These are phyloP conservation scores for Herpetomonas samuelpessoai DNA, from an alignment of 208 protist species.

Conservation along the genomic window DNA sequence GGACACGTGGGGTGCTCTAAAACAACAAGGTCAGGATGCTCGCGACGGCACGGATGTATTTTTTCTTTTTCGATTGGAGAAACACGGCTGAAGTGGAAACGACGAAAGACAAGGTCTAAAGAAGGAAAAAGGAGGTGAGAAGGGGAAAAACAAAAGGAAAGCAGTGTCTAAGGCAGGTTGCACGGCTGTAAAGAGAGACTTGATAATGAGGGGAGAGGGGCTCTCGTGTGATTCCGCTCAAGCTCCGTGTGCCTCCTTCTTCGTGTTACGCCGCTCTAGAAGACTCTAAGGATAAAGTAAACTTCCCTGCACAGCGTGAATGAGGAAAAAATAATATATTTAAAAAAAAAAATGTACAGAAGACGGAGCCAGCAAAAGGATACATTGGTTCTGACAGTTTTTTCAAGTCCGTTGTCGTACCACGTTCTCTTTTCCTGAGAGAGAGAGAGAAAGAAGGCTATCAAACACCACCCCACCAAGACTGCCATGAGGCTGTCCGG, in stretches of 20 bases:
- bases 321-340: neutral
- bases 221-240: no score
- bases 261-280: no score
- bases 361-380: conserved; percentile 6
- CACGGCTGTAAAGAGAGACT: no score
- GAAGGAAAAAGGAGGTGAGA: conserved; percentile 1
- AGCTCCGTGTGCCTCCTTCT: no score
- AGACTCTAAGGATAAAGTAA: conserved; percentile 1
- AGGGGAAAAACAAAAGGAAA: conserved; percentile 5
- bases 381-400: conserved; percentile 1
- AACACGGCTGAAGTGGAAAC: no score
- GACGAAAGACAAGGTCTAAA: neutral
- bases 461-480: no score
- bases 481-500: no score
- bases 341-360: conserved; percentile 18
- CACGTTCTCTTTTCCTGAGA: conserved; percentile 1
- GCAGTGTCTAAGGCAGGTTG: neutral
- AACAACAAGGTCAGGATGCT: conserved; percentile 4
- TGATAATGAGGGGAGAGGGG: no score
- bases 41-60: no score
- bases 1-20: conserved; percentile 2
- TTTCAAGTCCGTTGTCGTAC: neutral
- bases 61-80: no score
- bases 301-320: conserved; percentile 1
- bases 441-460: conserved; percentile 5